These are phyloP conservation scores for Sphaerostilbella broomeana DNA, from an alignment of 2,329 filamentous ascomycete species.

Conservation along the genomic window DNA sequence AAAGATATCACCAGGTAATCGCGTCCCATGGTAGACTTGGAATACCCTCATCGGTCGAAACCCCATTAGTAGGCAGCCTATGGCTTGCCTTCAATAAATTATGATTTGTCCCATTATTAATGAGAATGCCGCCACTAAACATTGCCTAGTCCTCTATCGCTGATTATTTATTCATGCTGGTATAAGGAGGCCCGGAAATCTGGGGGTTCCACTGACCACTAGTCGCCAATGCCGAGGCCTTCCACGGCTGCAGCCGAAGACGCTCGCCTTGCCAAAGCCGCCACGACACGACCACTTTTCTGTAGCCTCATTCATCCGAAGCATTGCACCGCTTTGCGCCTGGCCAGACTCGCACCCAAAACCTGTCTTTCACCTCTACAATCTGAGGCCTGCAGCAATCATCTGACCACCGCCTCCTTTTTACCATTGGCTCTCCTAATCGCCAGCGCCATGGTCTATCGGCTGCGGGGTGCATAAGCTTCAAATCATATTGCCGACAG, in stretches of 20 bases:
- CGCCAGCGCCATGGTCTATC: constrained; percentile 12
- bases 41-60: no score
- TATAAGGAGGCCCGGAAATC: constrained; percentile 5
- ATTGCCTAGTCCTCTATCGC: no score
- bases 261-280: constrained; percentile 3
- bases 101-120: no score
- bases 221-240: constrained; percentile 12
- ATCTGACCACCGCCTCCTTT: neutral
- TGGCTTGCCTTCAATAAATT: no score
- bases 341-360: neutral
- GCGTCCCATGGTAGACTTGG: no score
- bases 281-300: constrained; percentile 8
- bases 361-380: neutral
- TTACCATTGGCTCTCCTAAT: neutral
- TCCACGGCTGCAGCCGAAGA: constrained; percentile 8
- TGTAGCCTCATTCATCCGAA: constrained; percentile 1
- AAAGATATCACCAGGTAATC: no score
- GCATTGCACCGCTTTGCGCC: constrained; percentile 1
- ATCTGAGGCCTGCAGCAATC: neutral
- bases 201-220: no score
- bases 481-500: constrained; percentile 1
- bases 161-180: no score
- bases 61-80: no score
- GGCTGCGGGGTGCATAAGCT: constrained; percentile 10
- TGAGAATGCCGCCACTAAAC: no score